Conservation (phyloP, 805 yeast genomes). For the Cyberlindnera galapagoensis region DNA sequence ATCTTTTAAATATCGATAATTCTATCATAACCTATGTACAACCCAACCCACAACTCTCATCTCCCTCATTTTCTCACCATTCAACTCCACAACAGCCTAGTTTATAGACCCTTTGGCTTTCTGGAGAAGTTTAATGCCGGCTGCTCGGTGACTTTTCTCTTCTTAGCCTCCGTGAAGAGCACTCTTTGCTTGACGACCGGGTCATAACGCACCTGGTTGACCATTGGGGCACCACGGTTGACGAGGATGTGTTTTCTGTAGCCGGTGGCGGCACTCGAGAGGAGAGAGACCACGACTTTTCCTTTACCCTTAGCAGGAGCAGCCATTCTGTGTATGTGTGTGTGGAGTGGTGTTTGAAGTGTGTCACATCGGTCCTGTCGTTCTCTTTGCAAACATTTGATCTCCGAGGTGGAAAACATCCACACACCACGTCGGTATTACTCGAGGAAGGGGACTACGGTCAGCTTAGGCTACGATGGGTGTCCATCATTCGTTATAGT, state of each 20-base stretch:
- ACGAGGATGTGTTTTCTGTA: slow-evolving; percentile 72
- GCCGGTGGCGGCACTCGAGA: slow-evolving; percentile 90
- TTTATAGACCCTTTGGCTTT: slow-evolving; percentile 23
- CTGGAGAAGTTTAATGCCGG: slow-evolving; percentile 44
- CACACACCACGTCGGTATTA: too few species aligned
- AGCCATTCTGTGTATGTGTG: too few species aligned
- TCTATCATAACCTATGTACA: slow-evolving; percentile 5
- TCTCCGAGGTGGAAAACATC: too few species aligned
- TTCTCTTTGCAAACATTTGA: too few species aligned
- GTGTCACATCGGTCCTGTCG: too few species aligned
- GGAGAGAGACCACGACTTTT: slow-evolving; percentile 73
- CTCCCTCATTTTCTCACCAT: neutral
- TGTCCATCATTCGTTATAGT: too few species aligned
- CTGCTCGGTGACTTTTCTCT: slow-evolving; percentile 56
- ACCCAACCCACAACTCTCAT: neutral
- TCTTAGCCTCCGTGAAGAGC: slow-evolving; percentile 79
- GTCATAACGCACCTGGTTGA: slow-evolving; percentile 81
- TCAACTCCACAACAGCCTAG: neutral
- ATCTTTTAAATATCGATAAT: too few species aligned
- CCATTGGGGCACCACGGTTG: slow-evolving; percentile 74
- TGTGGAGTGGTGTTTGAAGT: too few species aligned
- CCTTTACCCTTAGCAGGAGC: slow-evolving; percentile 57
- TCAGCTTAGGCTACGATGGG: too few species aligned
- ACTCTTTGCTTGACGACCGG: slow-evolving; percentile 85
- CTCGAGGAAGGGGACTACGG: too few species aligned